Base-by-base conservation (phyloP, 2,329 filamentous ascomycete genomes). In the Dichotomopilus funicola region DNA sequence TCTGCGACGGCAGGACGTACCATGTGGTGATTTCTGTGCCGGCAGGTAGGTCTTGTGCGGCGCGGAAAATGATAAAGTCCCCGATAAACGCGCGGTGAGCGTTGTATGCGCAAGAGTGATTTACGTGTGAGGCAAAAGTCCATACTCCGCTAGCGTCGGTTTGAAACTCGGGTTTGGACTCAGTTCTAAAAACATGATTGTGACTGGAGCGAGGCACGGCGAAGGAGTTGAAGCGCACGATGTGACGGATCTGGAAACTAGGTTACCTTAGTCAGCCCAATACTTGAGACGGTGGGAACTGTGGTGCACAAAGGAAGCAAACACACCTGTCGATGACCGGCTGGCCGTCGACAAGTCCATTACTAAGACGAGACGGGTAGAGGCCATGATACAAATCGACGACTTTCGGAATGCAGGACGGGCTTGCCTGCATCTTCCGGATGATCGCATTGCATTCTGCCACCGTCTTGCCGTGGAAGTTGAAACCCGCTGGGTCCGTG, bases 31-130 rank as follows among this genome's bases (percentile, higher is more conserved):
- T 60, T 63, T 84, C 79, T 0, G 77, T 73, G 34, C 69, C 68
- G 0, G 72, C 59, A 0, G 68, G 59, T 0, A 83, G 64, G 44
- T 78, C 71, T 8, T 61, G 61, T 0, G 71, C 65, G 0, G 79
- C 79, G 6, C 68, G 55, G 7, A 49, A 49, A 43, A 58, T 52
- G 52, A 56, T 50, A 37, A 83, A 72, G 60, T 83, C 78, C 2
- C 79, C 78, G 40, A 82, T 78, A 62, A 80, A 81, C 1, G 72
- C 65, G 12, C 75, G 75, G 0, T 55, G 57, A 13, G 72, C 73
- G 59, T 81, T 83, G 8, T 64, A 63, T 4, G 71, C 13, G 62
- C 80, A 83, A 9, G 71, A 72, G 58, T 83, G 79, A 55, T 83
- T 83, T 59, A 80, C 73, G 53, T 71, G 68, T 0, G 79, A 78